Evolutionary conservation across 768 basidiomycete genomes (phyloP), one percentile per base, ranked within the genome.

Genomic region (Serendipita sp.): DNA sequence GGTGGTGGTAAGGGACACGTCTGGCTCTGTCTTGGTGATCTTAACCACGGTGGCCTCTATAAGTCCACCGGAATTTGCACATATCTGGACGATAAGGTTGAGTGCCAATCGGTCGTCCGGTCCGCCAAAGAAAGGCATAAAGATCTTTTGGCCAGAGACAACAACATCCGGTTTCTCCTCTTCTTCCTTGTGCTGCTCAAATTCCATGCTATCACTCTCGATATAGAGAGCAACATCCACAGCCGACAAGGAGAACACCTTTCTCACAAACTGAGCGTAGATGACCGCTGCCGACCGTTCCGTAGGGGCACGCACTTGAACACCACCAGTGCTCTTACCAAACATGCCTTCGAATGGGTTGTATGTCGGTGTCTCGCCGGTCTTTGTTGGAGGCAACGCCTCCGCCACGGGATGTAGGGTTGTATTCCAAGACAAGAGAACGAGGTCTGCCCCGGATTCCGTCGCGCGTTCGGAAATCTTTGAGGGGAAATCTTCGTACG

Each of bases 91-190:
- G 3, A 91, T 82, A 70, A 98, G 83, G 35, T 80, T 75, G 32
- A 98, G 75, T 0, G 91, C 90, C 23, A 91, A 78, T 0, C 96
- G 83, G 72, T 97, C 95, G 72, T 99, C 95, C 0, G 91, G 85
- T 0, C 95, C 95, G 44, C 95, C 95, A 72, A 91, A 88, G 82
- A 95, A 97, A 0, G 94, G 89, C 46, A 93, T 71, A 72, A 94
- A 83, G 34, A 97, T 70, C 89, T 66, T 86, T 78, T 30, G 73
- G 78, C 28, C 69, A 72, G 47, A 56, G 71, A 35, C 52, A 72
- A 68, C 51, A 72, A 69, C 44, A 56, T 65, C 7, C 69, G 69
- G 36, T 60, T 13, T 32, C 30, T 54, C 46, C 41, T 15, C 58
- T 63, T 3, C 65, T 67, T 32, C 56, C 36, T 30, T 41, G 10